Conservation (phyloP, 2,329 filamentous ascomycete genomes). For the Claviceps capensis region DNA sequence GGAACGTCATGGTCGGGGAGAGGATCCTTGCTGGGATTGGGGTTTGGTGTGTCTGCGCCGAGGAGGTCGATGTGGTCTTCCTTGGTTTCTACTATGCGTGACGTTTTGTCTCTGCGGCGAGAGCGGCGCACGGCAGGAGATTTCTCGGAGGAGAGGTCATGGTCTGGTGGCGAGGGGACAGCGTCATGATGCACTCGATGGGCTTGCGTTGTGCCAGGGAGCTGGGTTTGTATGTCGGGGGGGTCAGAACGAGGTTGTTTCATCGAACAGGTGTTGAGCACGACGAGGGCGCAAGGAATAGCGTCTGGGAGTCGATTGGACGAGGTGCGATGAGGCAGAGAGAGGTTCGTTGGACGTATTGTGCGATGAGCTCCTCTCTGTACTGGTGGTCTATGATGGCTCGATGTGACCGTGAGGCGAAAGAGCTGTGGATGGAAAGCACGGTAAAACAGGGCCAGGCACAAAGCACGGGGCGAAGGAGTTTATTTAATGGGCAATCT, state of each 20-base stretch:
- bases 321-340: background rate
- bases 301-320: background rate
- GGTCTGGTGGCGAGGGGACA: conserved; percentile 9
- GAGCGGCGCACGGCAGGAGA: too few relatives aligned
- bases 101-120: conserved; percentile 1
- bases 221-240: conserved; percentile 41
- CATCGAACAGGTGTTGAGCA: conserved; percentile 37
- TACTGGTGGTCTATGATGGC: too few relatives aligned
- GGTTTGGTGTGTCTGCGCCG: conserved; percentile 14
- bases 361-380: too few relatives aligned
- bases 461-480: background rate
- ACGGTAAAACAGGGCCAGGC: background rate
- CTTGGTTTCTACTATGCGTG: conserved; percentile 34
- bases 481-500: conserved; percentile 2
- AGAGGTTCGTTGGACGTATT: too few relatives aligned
- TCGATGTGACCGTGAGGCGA: background rate
- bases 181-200: conserved; percentile 33
- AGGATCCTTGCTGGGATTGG: conserved; percentile 12
- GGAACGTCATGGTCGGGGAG: conserved; percentile 7
- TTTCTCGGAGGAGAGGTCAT: conserved; percentile 3
- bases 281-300: conserved; percentile 2
- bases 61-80: conserved; percentile 5
- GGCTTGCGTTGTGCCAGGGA: conserved; percentile 41
- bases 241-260: conserved; percentile 43
- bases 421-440: background rate